A percentile compares a stretch with the other conserved stretches of the same genome.
phyloP scores from a whole-genome alignment of 208 protist genomes.

The Paratrypanosoma confusum region DNA sequence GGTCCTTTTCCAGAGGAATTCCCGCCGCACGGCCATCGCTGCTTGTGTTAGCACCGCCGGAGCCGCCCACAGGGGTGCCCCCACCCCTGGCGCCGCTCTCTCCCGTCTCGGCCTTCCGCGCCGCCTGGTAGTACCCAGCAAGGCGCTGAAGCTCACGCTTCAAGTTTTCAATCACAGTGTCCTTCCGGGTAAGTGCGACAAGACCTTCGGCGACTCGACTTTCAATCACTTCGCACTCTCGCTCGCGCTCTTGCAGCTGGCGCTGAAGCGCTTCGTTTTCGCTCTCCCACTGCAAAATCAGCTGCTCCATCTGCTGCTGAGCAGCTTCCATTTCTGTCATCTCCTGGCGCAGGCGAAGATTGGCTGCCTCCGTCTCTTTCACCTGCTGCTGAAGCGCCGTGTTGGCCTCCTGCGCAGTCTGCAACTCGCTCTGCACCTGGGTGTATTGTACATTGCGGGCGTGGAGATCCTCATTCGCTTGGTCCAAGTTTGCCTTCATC shows the following conservation, averaged over 20 bases:
- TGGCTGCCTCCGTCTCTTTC: conserved; percentile 47
- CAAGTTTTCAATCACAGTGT: conserved; percentile 56
- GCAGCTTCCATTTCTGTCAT: conserved; percentile 56
- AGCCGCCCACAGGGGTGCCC: too few species aligned
- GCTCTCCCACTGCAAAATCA: conserved; percentile 29
- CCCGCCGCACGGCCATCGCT: too few species aligned
- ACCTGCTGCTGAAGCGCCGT: conserved; percentile 31
- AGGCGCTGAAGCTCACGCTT: conserved; percentile 43
- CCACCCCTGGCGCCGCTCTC: conserved; percentile 4
- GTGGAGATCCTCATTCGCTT: conserved; percentile 50
- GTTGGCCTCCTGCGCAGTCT: conserved; percentile 34
- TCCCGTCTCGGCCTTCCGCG: background rate
- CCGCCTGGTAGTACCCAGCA: conserved; percentile 1
- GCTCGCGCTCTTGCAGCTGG: conserved; percentile 42
- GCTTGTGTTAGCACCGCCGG: too few species aligned
- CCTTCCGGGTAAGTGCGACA: conserved; percentile 65
- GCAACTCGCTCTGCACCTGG: conserved; percentile 28
- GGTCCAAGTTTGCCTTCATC: conserved; percentile 61
- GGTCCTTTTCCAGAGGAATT: too few species aligned
- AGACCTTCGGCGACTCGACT: conserved; percentile 61
- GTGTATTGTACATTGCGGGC: conserved; percentile 60
- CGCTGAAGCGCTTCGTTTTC: conserved; percentile 44
- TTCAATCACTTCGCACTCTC: conserved; percentile 52
- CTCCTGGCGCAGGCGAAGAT: conserved; percentile 51
- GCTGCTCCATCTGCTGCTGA: conserved; percentile 56